Evolutionary conservation across 2,329 filamentous ascomycete genomes (phyloP).

Genomic region (Talaromyces marneffei): DNA sequence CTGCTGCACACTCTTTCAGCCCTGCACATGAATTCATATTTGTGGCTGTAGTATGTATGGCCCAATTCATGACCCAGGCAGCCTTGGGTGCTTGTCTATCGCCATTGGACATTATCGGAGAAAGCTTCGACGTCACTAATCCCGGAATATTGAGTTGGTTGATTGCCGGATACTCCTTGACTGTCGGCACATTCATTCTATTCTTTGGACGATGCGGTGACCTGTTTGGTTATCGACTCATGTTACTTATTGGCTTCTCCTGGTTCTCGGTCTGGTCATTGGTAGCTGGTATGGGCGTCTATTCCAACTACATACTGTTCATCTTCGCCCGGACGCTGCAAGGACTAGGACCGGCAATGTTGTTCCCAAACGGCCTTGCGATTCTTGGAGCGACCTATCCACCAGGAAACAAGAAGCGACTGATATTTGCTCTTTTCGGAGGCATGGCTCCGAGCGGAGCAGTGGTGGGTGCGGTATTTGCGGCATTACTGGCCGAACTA

Average conservation of each 20-base stretch:
- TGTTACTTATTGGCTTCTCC: constrained; percentile 31
- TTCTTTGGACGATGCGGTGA: constrained; percentile 35
- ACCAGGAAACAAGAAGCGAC: constrained; percentile 53
- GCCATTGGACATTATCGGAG: constrained; percentile 46
- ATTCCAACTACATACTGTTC: constrained; percentile 45
- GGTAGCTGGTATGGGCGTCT: constrained; percentile 32
- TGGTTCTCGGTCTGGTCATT: constrained; percentile 36
- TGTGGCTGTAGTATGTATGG: constrained; percentile 31
- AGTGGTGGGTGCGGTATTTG: constrained; percentile 39
- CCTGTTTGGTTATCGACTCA: constrained; percentile 32
- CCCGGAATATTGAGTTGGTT: constrained; percentile 50
- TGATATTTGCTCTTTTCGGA: constrained; percentile 53
- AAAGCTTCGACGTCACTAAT: constrained; percentile 41
- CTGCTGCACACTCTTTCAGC: constrained; percentile 6
- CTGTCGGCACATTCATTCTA: constrained; percentile 37
- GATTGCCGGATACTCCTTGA: constrained; percentile 52
- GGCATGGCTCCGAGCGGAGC: constrained; percentile 45
- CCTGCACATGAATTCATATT: constrained; percentile 28
- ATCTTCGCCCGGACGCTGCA: constrained; percentile 51
- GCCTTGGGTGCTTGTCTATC: constrained; percentile 47
- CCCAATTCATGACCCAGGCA: constrained; percentile 43
- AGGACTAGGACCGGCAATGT: constrained; percentile 54
- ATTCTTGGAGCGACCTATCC: constrained; percentile 55
- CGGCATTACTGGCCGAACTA: constrained; percentile 36
- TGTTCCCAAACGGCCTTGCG: constrained; percentile 59